phyloP scores from a whole-genome alignment of 345 rosid genomes.

The Camelina neglecta region DNA sequence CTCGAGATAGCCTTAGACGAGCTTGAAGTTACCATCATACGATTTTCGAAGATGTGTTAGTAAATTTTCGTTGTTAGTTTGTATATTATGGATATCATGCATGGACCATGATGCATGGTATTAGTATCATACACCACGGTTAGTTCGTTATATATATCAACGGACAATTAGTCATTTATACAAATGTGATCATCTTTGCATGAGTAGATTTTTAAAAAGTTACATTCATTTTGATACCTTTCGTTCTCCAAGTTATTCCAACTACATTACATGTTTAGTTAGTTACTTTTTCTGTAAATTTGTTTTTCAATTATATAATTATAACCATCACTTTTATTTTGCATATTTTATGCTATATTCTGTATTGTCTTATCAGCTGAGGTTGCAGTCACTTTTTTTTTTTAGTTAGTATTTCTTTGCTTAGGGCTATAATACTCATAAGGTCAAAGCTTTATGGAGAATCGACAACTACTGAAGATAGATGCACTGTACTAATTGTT shows the following conservation, averaged over 20 bases:
- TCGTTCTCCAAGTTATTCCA: neutral
- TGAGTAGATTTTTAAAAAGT: neutral
- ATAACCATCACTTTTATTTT: neutral
- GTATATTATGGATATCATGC: neutral
- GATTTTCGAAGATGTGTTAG: neutral
- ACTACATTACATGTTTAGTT: neutral
- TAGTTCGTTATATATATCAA: neutral
- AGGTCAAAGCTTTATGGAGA: conserved; percentile 32
- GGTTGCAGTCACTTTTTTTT: conserved; percentile 10
- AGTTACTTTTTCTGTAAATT: neutral
- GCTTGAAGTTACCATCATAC: neutral
- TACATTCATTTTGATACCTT: conserved; percentile 2
- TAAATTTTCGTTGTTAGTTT: neutral
- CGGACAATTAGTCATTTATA: neutral
- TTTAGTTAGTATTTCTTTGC: neutral
- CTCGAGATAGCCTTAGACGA: neutral
- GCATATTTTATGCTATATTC: neutral
- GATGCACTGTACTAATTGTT: neutral
- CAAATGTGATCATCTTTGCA: neutral
- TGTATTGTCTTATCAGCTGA: conserved; percentile 6
- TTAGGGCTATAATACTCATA: neutral
- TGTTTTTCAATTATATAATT: neutral
- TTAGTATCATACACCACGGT: neutral
- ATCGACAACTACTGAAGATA: neutral
- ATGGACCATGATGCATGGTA: too few species aligned